Base-by-base conservation (phyloP, 495 filamentous ascomycete genomes). In the Antarctomyces pellizariae region DNA sequence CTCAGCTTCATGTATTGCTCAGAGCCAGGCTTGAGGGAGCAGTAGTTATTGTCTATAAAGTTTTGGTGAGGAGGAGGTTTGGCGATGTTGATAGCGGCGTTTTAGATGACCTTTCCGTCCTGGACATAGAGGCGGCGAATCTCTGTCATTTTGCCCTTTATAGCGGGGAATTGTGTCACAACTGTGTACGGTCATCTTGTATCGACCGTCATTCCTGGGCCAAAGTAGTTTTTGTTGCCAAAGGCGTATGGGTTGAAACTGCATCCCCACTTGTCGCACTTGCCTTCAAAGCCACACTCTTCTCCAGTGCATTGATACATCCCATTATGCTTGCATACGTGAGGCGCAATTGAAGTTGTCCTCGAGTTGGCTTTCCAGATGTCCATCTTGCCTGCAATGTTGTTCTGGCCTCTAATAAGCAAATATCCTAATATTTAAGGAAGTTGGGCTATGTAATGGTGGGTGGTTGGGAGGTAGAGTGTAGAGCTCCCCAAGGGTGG, bases 201-300 rank as follows among this genome's bases (percentile, higher is more conserved):
- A 48, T 78, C 64, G 17, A 78, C 59, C 6, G 44, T 52, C 15
- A 45, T 34, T 23, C 56, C 53, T n/a, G n/a, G n/a, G 3, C 68
- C 65, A 42, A 71, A 76, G 49, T 62, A 75, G 12, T 37, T 32
- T 2, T 39, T 28, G 24, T 57, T 42, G 18, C 67, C 64, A n/a
- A 62, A 46, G 8, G 53, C 56, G 50, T 66, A 75, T 4, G 59
- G 49, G 50, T 74, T 74, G 44, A 58, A 64, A 17, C 64, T 62
- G 42, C 71, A 77, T 0, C 69, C 71, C 34, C 52, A 46, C 42
- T 65, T 60, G 42, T 74, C 64, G 42, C 71, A 75, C n/a, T 64
- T 53, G 16, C 66, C 62, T 20, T 39, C 43, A 24, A 46, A 52
- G 3, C 44, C 43, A 43, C 59, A 61, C 25, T 62, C 53, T n/a